Evolutionary conservation across 73 alveolate species (phyloP).

Genomic region (Tetrahymena malaccensis): DNA sequence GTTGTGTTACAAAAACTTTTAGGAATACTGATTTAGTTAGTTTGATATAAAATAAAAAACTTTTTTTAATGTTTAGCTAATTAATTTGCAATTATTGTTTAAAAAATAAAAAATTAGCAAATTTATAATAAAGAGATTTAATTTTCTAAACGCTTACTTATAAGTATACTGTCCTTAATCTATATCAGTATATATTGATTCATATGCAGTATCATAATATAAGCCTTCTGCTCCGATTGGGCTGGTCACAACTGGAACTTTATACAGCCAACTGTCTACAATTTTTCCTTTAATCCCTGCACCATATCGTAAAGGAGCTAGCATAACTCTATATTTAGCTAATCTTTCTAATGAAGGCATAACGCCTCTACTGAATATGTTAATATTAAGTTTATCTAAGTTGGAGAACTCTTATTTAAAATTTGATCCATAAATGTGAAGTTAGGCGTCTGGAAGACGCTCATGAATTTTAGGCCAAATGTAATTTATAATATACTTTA

Average conservation of each 20-base stretch:
- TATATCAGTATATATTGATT: background rate
- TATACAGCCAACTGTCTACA: slow-evolving; percentile 42
- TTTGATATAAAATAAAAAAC: too few relatives aligned
- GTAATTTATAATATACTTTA: slow-evolving; percentile 10
- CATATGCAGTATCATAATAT: slow-evolving; percentile 9
- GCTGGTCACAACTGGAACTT: slow-evolving; percentile 55
- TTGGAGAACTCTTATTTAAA: slow-evolving; percentile 16
- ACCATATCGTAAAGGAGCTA: slow-evolving; percentile 52
- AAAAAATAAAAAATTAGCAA: background rate
- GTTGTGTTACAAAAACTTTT: too few relatives aligned
- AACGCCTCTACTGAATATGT: slow-evolving; percentile 34
- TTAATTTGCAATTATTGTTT: background rate
- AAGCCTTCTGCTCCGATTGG: slow-evolving; percentile 60
- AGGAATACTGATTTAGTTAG: too few relatives aligned
- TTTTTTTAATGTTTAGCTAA: background rate
- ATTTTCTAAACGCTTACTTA: background rate
- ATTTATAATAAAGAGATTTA: too few relatives aligned
- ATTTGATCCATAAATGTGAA: slow-evolving; percentile 47
- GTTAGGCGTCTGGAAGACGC: slow-evolving; percentile 16
- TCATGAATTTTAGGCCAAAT: slow-evolving; percentile 45
- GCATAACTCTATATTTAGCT: slow-evolving; percentile 42
- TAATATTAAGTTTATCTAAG: background rate
- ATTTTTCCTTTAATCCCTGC: slow-evolving; percentile 63
- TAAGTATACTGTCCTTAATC: background rate
- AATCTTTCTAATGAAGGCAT: slow-evolving; percentile 27